Base-by-base conservation (phyloP, 495 filamentous ascomycete species). In the Xylaria castorea region DNA sequence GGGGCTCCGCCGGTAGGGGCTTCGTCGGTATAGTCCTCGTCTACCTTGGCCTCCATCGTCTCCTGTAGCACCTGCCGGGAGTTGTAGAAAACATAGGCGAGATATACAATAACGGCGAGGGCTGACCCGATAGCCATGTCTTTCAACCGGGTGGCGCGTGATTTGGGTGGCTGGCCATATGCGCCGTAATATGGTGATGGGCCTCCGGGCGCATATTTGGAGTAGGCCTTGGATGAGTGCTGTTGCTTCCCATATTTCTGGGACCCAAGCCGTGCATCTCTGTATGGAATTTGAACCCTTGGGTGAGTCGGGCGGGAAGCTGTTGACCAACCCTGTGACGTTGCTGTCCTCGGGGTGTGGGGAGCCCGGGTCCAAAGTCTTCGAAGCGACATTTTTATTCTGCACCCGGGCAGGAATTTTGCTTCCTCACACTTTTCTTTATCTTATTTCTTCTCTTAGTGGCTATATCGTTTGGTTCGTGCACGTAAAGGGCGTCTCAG, bases 91-190 rank as follows among this genome's bases (percentile, higher is more conserved):
- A 36, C 3, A 51, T 30, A 51, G 20, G 12, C 58, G 36, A 48
- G 0, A 32, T n/a, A 51, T 7, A 16, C 44, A n/a, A 18, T 2
- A 16, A 71, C 32, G 30, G 68, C 64, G 11, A 71, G 22, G 30
- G 36, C 14, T 6, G 68, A 71, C 6, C 68, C 68, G 58, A 64
- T 48, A 1, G 58, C 57, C 58, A 71, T 64, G n/a, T 71, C 44
- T 22, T 64, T 71, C 20, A 71, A 71, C 58, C 68, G 57, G 22
- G 46, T 42, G 46, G 12, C 44, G 27, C 46, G 55, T 34, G 57
- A 30, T 34, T 60, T 69, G 53, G 68, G 68, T 34, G 68, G 68
- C 58, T 62, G 55, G 36, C 36, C 32, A 32, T 70, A 62, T 30
- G 32, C 14, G 32, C 34, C 30, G 22, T 42, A 42, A 30, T 55